Evolutionary conservation across 768 basidiomycete species (phyloP).

Genomic region (Kwoniella europaea): DNA sequence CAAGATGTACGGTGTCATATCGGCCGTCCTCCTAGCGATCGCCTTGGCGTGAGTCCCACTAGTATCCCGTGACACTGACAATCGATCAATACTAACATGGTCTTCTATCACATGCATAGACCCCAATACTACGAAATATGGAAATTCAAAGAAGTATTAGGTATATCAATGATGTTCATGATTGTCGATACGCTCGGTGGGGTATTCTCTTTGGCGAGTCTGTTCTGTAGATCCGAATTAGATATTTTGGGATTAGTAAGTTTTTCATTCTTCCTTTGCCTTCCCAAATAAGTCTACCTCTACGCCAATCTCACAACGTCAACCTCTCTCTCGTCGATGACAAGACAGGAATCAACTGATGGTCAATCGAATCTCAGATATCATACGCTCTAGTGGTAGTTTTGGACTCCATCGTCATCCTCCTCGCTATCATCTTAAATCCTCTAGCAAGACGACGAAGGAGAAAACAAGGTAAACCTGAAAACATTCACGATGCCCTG

Average conservation of each 20-base stretch:
- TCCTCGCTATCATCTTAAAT: slow-evolving; percentile 71
- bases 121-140: slow-evolving; percentile 81
- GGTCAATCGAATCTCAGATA: slow-evolving; percentile 25
- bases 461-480: slow-evolving; percentile 23
- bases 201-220: slow-evolving; percentile 71
- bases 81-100: too few relatives aligned
- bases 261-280: neutral
- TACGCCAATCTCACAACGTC: too few relatives aligned
- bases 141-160: slow-evolving; percentile 63
- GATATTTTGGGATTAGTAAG: slow-evolving; percentile 68
- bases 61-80: too few relatives aligned
- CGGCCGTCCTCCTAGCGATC: slow-evolving; percentile 66
- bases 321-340: neutral
- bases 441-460: slow-evolving; percentile 59
- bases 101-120: slow-evolving; percentile 8
- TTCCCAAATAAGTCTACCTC: too few relatives aligned
- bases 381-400: slow-evolving; percentile 69
- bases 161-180: slow-evolving; percentile 75
- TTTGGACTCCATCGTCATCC: slow-evolving; percentile 67
- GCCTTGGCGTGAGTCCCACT: slow-evolving; percentile 60
- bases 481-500: slow-evolving; percentile 8
- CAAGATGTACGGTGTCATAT: slow-evolving; percentile 69
- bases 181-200: slow-evolving; percentile 72
- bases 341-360: neutral
- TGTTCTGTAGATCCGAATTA: slow-evolving; percentile 70